Percentiles rank a stretch among this genome's conserved stretches.
Evolutionary conservation across 257 asterid species (phyloP).

Genomic region (Ligustrum vulgare): DNA sequence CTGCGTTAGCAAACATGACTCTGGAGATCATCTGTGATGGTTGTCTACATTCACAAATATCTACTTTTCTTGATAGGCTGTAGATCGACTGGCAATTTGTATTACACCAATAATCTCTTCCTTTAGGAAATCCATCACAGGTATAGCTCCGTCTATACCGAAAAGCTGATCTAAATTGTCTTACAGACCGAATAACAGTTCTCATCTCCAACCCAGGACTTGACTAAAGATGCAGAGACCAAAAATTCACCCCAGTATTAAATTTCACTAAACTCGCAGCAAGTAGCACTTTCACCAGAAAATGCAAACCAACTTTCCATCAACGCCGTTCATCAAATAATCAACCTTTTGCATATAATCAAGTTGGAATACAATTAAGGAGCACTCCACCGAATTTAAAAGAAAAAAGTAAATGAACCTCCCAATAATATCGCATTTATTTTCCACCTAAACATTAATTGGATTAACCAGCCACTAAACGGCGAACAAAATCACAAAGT

Average conservation of each 20-base stretch:
- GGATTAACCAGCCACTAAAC: conserved; percentile 15
- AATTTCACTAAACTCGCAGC: conserved; percentile 21
- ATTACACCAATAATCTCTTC: conserved; percentile 31
- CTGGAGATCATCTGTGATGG: conserved; percentile 36
- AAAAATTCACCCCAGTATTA: conserved; percentile 18
- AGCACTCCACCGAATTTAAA: neutral
- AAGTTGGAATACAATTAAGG: conserved; percentile 10
- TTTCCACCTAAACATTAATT: conserved; percentile 13
- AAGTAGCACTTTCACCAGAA: conserved; percentile 26
- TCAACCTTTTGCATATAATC: conserved; percentile 9
- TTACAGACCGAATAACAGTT: conserved; percentile 41
- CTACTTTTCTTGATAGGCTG: conserved; percentile 37
- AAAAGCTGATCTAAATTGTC: conserved; percentile 45
- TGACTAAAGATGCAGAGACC: neutral
- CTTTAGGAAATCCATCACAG: conserved; percentile 30
- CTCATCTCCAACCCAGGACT: conserved; percentile 47
- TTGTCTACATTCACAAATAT: conserved; percentile 35
- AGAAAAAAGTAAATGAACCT: neutral
- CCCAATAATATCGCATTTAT: conserved; percentile 5
- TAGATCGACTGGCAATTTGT: conserved; percentile 23
- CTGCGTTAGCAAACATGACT: conserved; percentile 53
- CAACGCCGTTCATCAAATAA: conserved; percentile 16
- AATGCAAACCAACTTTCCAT: neutral
- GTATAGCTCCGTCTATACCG: conserved; percentile 24
- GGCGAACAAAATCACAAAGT: neutral